phyloP scores from a whole-genome alignment of 1,284 basidiomycete genomes.

The Somion occarium region DNA sequence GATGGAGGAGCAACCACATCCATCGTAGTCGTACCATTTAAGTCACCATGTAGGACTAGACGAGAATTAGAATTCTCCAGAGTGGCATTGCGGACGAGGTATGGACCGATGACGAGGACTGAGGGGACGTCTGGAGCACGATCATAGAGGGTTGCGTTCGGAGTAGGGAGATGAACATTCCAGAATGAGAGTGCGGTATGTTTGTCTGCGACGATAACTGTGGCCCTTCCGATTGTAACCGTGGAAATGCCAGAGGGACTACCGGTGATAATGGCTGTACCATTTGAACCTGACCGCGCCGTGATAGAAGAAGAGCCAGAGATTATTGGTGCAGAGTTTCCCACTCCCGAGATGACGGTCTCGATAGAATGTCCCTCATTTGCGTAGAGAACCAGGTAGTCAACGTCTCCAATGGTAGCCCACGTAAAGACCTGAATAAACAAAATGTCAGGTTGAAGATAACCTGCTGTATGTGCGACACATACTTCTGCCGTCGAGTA shows the following conservation, averaged over 20 bases:
- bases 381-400: slow-evolving; percentile 35
- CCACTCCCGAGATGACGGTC: slow-evolving; percentile 23
- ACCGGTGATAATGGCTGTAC: slow-evolving; percentile 29
- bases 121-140: slow-evolving; percentile 29
- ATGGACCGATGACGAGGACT: slow-evolving; percentile 41
- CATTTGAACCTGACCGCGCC: slow-evolving; percentile 10
- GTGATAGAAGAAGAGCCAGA: slow-evolving; percentile 14
- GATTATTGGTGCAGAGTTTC: slow-evolving; percentile 4
- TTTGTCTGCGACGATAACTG: slow-evolving; percentile 36
- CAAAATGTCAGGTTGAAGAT: neutral
- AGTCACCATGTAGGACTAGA: slow-evolving; percentile 36
- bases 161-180: slow-evolving; percentile 28
- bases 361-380: slow-evolving; percentile 31
- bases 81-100: slow-evolving; percentile 40
- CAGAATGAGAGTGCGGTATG: slow-evolving; percentile 37
- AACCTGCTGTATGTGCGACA: slow-evolving; percentile 2
- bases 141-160: slow-evolving; percentile 14
- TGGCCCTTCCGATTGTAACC: slow-evolving; percentile 26
- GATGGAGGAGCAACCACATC: slow-evolving; percentile 33
- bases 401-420: slow-evolving; percentile 30
- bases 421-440: slow-evolving; percentile 30
- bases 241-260: slow-evolving; percentile 30
- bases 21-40: slow-evolving; percentile 37
- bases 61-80: slow-evolving; percentile 21
- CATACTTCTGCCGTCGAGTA: slow-evolving; percentile 41